These are phyloP conservation scores for Boletus holoroseus DNA, from an alignment of 1,284 basidiomycete genomes.

Conservation along the genomic window DNA sequence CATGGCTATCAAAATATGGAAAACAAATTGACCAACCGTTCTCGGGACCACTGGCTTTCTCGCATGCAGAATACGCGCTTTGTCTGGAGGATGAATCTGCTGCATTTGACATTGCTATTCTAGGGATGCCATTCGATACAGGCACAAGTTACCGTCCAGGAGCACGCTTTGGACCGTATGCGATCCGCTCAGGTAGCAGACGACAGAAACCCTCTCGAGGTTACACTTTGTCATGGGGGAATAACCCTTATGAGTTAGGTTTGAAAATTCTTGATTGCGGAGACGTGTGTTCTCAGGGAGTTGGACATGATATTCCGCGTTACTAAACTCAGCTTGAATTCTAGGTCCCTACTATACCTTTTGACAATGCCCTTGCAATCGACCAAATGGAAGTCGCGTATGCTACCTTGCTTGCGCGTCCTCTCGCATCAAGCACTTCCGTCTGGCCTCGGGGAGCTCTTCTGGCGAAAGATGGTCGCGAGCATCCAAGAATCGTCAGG, in stretches of 20 bases:
- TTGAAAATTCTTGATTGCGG: constrained; percentile 73
- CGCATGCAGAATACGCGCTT: constrained; percentile 63
- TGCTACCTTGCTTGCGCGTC: constrained; percentile 56
- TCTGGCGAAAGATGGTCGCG: constrained; percentile 49
- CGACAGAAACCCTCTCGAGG: constrained; percentile 52
- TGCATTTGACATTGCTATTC: constrained; percentile 65
- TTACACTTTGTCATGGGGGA: constrained; percentile 65
- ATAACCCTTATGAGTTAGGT: constrained; percentile 57
- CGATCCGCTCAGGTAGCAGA: constrained; percentile 72
- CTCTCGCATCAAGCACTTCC: constrained; percentile 36
- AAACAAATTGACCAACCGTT: constrained; percentile 63
- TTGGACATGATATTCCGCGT: neutral
- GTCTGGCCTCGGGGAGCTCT: constrained; percentile 24
- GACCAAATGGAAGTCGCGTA: constrained; percentile 79
- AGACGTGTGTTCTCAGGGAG: constrained; percentile 45
- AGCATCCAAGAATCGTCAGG: constrained; percentile 67
- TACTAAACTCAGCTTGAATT: neutral
- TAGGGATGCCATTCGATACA: constrained; percentile 82
- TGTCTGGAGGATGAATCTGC: constrained; percentile 58
- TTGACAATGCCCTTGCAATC: constrained; percentile 69
- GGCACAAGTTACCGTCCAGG: constrained; percentile 65
- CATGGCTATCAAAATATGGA: constrained; percentile 68
- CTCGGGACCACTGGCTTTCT: constrained; percentile 69
- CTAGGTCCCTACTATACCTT: constrained; percentile 64
- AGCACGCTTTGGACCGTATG: constrained; percentile 77